Conservation (phyloP, 345 rosid genomes). For the Lepidium didymum region DNA sequence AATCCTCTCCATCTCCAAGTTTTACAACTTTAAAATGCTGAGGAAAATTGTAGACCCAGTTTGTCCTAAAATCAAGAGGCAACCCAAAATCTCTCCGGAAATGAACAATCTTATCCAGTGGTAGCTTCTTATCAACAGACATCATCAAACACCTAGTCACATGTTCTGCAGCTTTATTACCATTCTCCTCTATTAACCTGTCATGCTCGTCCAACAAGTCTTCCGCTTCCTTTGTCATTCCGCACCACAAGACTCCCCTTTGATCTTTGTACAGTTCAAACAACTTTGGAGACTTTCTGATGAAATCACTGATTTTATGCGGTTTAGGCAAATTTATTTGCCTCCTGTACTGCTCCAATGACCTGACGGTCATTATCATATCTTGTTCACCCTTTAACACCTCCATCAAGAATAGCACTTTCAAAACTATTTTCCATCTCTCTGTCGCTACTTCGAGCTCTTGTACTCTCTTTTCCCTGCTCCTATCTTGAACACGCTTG, state of each 20-base stretch:
- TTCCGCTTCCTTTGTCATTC: conserved; percentile 59
- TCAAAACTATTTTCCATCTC: conserved; percentile 60
- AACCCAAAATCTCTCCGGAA: conserved; percentile 83
- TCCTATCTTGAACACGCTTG: conserved; percentile 76
- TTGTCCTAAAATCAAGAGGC: conserved; percentile 62
- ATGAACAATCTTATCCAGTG: conserved; percentile 56
- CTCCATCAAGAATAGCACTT: conserved; percentile 59
- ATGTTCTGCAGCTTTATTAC: conserved; percentile 61
- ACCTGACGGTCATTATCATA: conserved; percentile 54
- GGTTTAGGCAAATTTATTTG: conserved; percentile 64
- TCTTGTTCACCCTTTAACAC: conserved; percentile 61
- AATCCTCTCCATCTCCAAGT: conserved; percentile 38
- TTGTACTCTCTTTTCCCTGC: conserved; percentile 55
- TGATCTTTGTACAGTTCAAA: conserved; percentile 74
- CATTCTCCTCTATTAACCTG: conserved; percentile 51
- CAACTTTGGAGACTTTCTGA: conserved; percentile 64
- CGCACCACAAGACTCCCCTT: conserved; percentile 73
- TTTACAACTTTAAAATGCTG: conserved; percentile 53
- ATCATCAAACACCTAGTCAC: conserved; percentile 80
- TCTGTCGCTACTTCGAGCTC: conserved; percentile 71
- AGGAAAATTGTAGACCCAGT: conserved; percentile 67
- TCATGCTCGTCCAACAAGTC: conserved; percentile 56
- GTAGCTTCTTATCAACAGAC: conserved; percentile 57
- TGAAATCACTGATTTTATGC: conserved; percentile 54
- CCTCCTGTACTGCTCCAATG: conserved; percentile 44